phyloP scores from a whole-genome alignment of 768 basidiomycete genomes.

The Serendipita sp. region DNA sequence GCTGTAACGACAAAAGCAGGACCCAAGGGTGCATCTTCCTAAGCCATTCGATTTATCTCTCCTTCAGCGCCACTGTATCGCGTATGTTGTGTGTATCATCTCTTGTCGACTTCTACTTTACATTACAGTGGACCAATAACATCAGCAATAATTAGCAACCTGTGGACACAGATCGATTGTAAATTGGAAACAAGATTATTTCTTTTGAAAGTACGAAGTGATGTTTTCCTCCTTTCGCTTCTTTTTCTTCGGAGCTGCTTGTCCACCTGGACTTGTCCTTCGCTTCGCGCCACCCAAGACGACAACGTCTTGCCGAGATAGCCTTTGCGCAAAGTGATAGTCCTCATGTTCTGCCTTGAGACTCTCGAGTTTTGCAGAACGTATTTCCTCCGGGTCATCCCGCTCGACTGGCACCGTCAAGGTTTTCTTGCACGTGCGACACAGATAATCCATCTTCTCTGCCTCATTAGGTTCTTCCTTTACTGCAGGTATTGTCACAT shows the following conservation, averaged over 20 bases:
- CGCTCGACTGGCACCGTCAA: conserved; percentile 14
- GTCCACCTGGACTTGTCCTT: conserved; percentile 8
- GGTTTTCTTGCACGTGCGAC: conserved; percentile 10
- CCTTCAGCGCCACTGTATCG: not conserved
- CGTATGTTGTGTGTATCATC: too few relatives aligned
- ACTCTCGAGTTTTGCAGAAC: conserved; percentile 11
- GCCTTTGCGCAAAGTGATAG: conserved; percentile 73
- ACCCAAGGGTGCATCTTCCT: not conserved
- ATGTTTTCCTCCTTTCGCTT: conserved; percentile 25
- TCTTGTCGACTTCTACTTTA: too few relatives aligned
- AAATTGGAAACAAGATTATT: conserved; percentile 9
- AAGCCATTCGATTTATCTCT: not conserved
- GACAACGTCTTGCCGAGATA: conserved; percentile 33
- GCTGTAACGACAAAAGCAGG: conserved; percentile 31
- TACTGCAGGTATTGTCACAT: not conserved
- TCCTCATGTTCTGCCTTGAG: conserved; percentile 60
- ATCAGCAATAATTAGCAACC: not conserved
- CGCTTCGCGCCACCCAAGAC: conserved; percentile 8
- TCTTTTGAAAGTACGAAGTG: conserved; percentile 31
- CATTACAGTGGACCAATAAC: not conserved
- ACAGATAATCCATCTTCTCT: conserved; percentile 8
- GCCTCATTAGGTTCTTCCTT: conserved; percentile 10
- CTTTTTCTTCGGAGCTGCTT: conserved; percentile 15
- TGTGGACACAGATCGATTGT: not conserved
- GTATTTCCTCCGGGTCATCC: conserved; percentile 18